Conservation (phyloP, 1,139 yeast genomes). For the Pichia sp. region DNA sequence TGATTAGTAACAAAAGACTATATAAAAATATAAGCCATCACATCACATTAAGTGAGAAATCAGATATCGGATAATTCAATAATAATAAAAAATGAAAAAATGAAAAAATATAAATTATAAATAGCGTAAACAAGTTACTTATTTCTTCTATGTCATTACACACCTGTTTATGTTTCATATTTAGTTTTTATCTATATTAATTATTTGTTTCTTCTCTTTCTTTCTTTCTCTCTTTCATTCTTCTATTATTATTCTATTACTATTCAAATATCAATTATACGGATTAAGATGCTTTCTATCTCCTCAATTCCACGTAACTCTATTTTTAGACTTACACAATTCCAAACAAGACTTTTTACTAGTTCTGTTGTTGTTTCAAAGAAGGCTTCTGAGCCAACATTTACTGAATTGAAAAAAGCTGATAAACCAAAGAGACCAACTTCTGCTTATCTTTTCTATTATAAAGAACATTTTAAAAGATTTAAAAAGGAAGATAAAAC, state of each 20-base stretch:
- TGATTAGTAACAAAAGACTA: too few species aligned
- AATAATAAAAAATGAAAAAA: too few species aligned
- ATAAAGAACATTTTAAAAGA: slow-evolving; percentile 17
- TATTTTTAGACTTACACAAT: neutral
- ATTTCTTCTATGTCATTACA: too few species aligned
- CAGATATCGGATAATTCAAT: too few species aligned
- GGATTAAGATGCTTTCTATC: slow-evolving; percentile 7
- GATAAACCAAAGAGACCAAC: slow-evolving; percentile 23
- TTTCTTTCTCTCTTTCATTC: neutral
- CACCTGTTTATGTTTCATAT: too few species aligned
- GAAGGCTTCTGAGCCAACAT: slow-evolving; percentile 6
- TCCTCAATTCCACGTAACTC: slow-evolving; percentile 1
- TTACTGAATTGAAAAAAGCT: slow-evolving; percentile 11
- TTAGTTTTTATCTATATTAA: too few species aligned
- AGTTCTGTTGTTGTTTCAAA: slow-evolving; percentile 3
- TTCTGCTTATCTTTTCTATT: slow-evolving; percentile 18
- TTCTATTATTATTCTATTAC: neutral
- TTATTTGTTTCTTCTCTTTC: too few species aligned
- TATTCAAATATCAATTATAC: neutral
- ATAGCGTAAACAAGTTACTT: too few species aligned
- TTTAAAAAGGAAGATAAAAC: slow-evolving; percentile 1
- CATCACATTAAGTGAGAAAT: too few species aligned
- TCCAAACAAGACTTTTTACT: slow-evolving; percentile 4
- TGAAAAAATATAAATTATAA: too few species aligned
- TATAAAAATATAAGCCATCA: too few species aligned